Percentiles rank a stretch among this genome's conserved stretches.
phyloP scores from a whole-genome alignment of 345 rosid species.

The Salix purpurea region DNA sequence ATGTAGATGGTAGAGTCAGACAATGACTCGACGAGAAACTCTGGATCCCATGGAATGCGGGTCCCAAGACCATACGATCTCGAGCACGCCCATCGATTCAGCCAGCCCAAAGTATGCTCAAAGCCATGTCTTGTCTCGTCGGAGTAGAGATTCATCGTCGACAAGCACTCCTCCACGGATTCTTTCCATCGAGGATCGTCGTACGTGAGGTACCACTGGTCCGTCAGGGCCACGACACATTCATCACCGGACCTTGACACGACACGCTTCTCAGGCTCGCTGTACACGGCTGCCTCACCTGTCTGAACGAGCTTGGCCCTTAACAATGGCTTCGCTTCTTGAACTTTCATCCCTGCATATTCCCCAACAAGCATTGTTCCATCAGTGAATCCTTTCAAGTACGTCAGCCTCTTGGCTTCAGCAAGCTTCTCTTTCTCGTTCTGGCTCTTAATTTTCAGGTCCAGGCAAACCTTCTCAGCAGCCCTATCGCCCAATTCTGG shows the following conservation, averaged over 20 bases:
- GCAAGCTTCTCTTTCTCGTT: slow-evolving; percentile 90
- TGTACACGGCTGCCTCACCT: slow-evolving; percentile 69
- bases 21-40: slow-evolving; percentile 84
- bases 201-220: slow-evolving; percentile 92
- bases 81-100: slow-evolving; percentile 99
- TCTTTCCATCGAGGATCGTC: slow-evolving; percentile 82
- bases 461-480: slow-evolving; percentile 79
- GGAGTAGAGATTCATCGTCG: slow-evolving; percentile 69
- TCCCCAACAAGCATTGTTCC: slow-evolving; percentile 83
- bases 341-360: slow-evolving; percentile 65
- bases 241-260: slow-evolving; percentile 97
- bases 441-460: slow-evolving; percentile 81
- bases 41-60: slow-evolving; percentile 91
- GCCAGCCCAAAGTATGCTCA: slow-evolving; percentile 91
- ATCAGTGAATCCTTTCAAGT: slow-evolving; percentile 80
- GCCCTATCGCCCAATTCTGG: slow-evolving; percentile 83
- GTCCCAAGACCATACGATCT: slow-evolving; percentile 97
- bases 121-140: slow-evolving; percentile 84
- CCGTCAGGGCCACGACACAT: slow-evolving; percentile 96
- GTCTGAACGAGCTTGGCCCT: slow-evolving; percentile 61
- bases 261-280: slow-evolving; percentile 94
- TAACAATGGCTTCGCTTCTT: slow-evolving; percentile 74
- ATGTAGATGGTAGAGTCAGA: slow-evolving; percentile 91
- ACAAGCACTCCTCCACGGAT: slow-evolving; percentile 72
- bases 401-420: slow-evolving; percentile 84